These are phyloP conservation scores for Crotalaria pallida DNA, from an alignment of 306 rosid species.

Conservation along the genomic window DNA sequence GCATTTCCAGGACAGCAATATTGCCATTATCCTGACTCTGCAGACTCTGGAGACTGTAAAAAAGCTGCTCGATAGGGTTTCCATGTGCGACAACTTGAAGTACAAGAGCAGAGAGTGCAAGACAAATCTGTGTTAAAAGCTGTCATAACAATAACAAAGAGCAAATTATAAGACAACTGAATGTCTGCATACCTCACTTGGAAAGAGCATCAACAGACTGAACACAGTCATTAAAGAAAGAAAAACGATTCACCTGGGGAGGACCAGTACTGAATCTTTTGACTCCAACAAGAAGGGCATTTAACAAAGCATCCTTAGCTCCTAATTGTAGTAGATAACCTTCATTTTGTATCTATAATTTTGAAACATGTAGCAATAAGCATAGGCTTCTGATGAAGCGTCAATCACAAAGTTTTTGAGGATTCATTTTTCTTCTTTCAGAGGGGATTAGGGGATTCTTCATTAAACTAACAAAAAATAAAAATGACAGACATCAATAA, in stretches of 20 bases:
- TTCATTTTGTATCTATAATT: constrained; percentile 79
- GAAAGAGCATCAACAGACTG: neutral
- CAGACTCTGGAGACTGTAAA: constrained; percentile 84
- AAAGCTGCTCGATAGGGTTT: constrained; percentile 84
- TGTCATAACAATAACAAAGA: constrained; percentile 36
- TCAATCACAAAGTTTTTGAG: neutral
- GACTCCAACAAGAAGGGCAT: constrained; percentile 89
- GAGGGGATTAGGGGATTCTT: neutral
- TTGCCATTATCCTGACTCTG: constrained; percentile 68
- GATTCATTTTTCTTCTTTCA: neutral
- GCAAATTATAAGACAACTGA: neutral
- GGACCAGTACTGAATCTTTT: constrained; percentile 80
- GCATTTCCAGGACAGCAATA: constrained; percentile 91
- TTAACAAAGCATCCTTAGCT: constrained; percentile 79
- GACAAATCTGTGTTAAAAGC: constrained; percentile 97
- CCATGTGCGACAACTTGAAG: constrained; percentile 76
- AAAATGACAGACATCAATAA: neutral
- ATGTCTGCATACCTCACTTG: neutral
- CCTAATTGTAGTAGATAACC: constrained; percentile 57
- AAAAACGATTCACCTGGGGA: constrained; percentile 60
- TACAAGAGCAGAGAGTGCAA: constrained; percentile 85
- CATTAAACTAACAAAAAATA: neutral
- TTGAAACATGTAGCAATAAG: constrained; percentile 8
- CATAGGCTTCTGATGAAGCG: neutral
- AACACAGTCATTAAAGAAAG: neutral